phyloP scores from a whole-genome alignment of 108 stramenopile genomes.

The Fragilariopsis cylindrus region DNA sequence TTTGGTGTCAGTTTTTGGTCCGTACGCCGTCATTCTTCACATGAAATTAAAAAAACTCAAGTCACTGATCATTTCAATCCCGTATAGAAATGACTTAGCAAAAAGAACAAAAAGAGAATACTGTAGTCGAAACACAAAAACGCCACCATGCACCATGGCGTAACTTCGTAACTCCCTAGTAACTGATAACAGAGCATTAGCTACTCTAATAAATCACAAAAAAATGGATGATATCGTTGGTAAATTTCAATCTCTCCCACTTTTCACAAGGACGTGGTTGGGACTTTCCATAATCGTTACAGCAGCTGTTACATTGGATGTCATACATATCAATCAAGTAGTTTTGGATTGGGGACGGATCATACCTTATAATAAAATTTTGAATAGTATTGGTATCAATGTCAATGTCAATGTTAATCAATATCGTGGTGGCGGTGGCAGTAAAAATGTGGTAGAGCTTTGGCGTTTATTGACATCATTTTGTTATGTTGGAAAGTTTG shows the following conservation, averaged over 20 bases:
- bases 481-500: slow-evolving; percentile 10
- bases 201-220: background rate
- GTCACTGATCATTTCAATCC: too few species aligned
- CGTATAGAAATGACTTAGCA: too few species aligned
- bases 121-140: too few species aligned
- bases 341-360: slow-evolving; percentile 16
- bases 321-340: slow-evolving; percentile 15
- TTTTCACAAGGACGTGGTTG: slow-evolving; percentile 38
- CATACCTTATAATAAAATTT: background rate
- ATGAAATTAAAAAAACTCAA: too few species aligned
- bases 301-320: slow-evolving; percentile 37
- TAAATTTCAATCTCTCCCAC: slow-evolving; percentile 37
- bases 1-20: too few species aligned
- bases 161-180: too few species aligned
- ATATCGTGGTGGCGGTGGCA: background rate
- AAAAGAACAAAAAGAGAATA: too few species aligned
- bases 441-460: slow-evolving; percentile 5
- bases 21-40: too few species aligned
- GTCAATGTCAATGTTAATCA: background rate
- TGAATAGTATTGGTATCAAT: background rate
- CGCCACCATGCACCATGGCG: too few species aligned
- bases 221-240: slow-evolving; percentile 2
- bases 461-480: slow-evolving; percentile 19
- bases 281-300: slow-evolving; percentile 36
- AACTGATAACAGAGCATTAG: too few species aligned